phyloP scores from a whole-genome alignment of 1,139 yeast genomes.

The Lodderomyces parapsilosis region DNA sequence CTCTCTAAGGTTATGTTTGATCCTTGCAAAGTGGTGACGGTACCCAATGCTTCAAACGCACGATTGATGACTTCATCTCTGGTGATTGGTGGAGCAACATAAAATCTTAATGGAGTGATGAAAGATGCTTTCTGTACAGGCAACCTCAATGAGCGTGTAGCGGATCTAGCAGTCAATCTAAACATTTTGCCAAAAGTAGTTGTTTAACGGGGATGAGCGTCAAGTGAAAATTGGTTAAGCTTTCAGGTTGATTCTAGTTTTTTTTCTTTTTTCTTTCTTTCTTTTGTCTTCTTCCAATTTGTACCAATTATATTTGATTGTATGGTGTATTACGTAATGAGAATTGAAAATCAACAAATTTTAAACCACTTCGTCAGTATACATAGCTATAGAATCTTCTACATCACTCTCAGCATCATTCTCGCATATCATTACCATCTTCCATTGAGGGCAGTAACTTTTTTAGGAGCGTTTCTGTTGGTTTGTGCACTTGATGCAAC shows the following conservation, averaged over 20 bases:
- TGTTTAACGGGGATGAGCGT: no score
- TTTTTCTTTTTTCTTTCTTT: conserved; percentile 1
- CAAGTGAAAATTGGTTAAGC: background rate
- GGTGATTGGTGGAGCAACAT: conserved; percentile 47
- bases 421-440: no score
- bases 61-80: conserved; percentile 48
- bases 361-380: no score
- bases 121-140: conserved; percentile 11
- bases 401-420: no score
- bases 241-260: background rate
- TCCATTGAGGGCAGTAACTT: conserved; percentile 6
- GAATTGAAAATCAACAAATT: background rate
- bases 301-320: background rate
- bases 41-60: conserved; percentile 51
- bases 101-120: conserved; percentile 41
- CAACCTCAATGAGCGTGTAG: conserved; percentile 41
- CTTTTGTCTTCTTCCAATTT: background rate
- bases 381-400: no score
- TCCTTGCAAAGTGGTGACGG: conserved; percentile 52
- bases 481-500: background rate
- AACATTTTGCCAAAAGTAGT: conserved; percentile 36
- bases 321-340: conserved; percentile 2
- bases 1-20: conserved; percentile 44
- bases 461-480: background rate
- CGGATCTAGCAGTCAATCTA: conserved; percentile 36